Evolutionary conservation across 1,139 yeast genomes (phyloP).

Genomic region (Hansenula sp.): DNA sequence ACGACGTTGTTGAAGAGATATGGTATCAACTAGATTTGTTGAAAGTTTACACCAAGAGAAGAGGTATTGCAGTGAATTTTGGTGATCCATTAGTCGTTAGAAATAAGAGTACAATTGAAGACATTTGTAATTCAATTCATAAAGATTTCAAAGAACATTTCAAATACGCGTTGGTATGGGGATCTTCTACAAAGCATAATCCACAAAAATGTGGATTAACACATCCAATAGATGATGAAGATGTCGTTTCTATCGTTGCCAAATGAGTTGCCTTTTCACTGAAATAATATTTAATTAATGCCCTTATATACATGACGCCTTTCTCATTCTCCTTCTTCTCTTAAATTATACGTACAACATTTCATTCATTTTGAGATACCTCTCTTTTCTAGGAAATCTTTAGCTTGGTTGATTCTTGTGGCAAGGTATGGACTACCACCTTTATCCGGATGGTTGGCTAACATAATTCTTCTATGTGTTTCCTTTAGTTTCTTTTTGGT

Average conservation of each 20-base stretch:
- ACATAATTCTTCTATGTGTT: constrained; percentile 88
- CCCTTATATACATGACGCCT: constrained; percentile 1
- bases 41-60: constrained; percentile 81
- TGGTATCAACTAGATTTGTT: constrained; percentile 85
- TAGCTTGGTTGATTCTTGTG: constrained; percentile 95
- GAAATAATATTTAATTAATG: no score
- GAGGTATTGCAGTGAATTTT: constrained; percentile 79
- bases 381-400: constrained; percentile 85
- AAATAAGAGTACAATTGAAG: constrained; percentile 70
- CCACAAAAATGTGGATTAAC: constrained; percentile 94
- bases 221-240: constrained; percentile 87
- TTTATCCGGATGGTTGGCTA: constrained; percentile 95
- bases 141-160: constrained; percentile 89
- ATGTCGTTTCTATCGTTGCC: constrained; percentile 86
- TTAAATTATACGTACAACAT: neutral
- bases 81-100: constrained; percentile 91
- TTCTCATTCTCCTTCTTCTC: neutral
- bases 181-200: constrained; percentile 89
- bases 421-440: constrained; percentile 97
- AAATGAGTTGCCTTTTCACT: constrained; percentile 32
- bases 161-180: constrained; percentile 96
- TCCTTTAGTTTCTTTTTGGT: constrained; percentile 81
- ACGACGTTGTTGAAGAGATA: constrained; percentile 85
- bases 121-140: constrained; percentile 89
- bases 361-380: constrained; percentile 35